These are phyloP conservation scores for Camellia granthamiana DNA, from an alignment of 148 eudicot genomes.

Conservation along the genomic window DNA sequence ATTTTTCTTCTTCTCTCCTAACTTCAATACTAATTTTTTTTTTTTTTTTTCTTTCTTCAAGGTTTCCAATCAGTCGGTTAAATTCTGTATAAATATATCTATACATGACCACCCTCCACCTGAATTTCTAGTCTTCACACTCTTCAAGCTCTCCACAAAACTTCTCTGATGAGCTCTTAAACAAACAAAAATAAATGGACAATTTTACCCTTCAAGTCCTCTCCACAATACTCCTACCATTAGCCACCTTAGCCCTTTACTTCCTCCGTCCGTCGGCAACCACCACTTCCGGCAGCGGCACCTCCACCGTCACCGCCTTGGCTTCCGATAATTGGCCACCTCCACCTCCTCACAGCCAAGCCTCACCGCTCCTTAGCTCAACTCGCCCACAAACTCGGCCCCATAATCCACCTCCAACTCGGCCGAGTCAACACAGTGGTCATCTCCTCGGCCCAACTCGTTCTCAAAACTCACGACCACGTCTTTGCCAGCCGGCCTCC, in stretches of 20 bases:
- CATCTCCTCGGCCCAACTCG: constrained; percentile 35
- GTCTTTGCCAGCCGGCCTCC: constrained; percentile 42
- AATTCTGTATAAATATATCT: too few relatives aligned
- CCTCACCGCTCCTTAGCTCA: constrained; percentile 36
- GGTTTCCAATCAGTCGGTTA: too few relatives aligned
- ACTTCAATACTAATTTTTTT: too few relatives aligned
- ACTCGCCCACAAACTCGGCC: constrained; percentile 33
- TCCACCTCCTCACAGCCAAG: constrained; percentile 39
- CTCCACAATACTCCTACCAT: neutral
- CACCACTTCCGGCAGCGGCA: neutral
- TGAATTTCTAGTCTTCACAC: too few relatives aligned
- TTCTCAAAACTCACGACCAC: constrained; percentile 47
- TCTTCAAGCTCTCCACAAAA: too few relatives aligned
- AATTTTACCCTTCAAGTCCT: constrained; percentile 13
- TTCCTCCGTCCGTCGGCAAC: neutral
- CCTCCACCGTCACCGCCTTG: constrained; percentile 41
- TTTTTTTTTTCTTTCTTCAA: too few relatives aligned
- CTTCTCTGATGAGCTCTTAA: neutral
- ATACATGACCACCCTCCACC: too few relatives aligned
- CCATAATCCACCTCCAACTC: constrained; percentile 34
- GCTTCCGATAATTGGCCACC: constrained; percentile 45
- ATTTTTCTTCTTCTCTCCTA: too few relatives aligned
- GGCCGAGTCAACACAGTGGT: constrained; percentile 33
- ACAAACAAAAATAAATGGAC: constrained; percentile 13
- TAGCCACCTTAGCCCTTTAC: constrained; percentile 7